Conservation (phyloP, 768 basidiomycete genomes). For the Boletus rubropictus region DNA sequence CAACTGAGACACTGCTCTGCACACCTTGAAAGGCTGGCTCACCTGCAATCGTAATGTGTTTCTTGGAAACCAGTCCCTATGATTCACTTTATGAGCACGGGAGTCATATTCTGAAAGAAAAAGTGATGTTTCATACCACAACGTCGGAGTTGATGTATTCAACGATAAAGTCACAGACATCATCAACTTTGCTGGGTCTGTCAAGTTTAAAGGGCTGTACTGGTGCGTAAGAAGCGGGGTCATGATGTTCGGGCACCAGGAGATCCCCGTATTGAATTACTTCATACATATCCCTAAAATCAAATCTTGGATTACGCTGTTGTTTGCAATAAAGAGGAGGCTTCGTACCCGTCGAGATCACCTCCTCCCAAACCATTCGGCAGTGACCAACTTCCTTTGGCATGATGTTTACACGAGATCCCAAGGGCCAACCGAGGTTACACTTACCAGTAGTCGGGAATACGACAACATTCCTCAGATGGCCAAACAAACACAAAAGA, state of each 20-base stretch:
- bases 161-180: conserved; percentile 76
- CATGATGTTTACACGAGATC: background rate
- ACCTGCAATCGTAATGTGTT: conserved; percentile 69
- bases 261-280: conserved; percentile 52
- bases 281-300: conserved; percentile 56
- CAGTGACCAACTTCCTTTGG: conserved; percentile 52
- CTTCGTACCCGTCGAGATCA: conserved; percentile 66
- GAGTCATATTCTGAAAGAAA: background rate
- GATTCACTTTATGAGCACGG: conserved; percentile 9
- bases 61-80: conserved; percentile 64
- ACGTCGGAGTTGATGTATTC: conserved; percentile 83
- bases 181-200: conserved; percentile 52
- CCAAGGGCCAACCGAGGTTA: background rate
- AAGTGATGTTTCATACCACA: conserved; percentile 41
- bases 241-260: conserved; percentile 46
- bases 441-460: conserved; percentile 54
- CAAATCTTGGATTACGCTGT: background rate
- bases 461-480: conserved; percentile 67
- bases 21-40: conserved; percentile 16
- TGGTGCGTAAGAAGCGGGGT: conserved; percentile 47
- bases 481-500: conserved; percentile 49
- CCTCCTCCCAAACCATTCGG: conserved; percentile 70
- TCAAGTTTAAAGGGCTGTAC: conserved; percentile 34
- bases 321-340: background rate
- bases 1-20: background rate